Evolutionary conservation across 441 rosid genomes (phyloP), one percentile per base, ranked within the genome.

Genomic region (Bruguiera hainesii): DNA sequence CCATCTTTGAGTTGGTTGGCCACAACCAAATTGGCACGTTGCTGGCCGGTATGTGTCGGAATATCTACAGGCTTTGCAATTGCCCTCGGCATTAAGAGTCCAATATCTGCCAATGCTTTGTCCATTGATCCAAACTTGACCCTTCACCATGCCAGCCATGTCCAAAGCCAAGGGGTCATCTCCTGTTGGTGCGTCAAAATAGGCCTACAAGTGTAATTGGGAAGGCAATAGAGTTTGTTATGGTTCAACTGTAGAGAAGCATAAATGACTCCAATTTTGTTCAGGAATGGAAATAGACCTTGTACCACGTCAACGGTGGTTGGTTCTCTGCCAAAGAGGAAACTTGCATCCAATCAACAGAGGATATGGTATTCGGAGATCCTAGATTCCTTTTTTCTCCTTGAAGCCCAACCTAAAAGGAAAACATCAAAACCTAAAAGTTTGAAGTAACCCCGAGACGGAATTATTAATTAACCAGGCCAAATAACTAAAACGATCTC

Each of bases 131-230:
- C 97, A 93, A 42, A 87, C 81, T 78, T 90, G 96, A 31, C 97
- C 97, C 73, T 93, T 89, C 53, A 87, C 97, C 97, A 90, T 89
- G n/a, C 91, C 86, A 56, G 81, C 80, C 91, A 89, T 84, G 81
- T 87, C 97, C 66, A 87, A 81, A 53, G 91, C 98, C 69, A 84
- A 70, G 1, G 97, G 98, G 64, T 88, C 98, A 8, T 85, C 82
- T 51, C 98, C 99, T 66, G 82, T 80, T 19, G 97, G 96, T 65
- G 94, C 81, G 77, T 87, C 82, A 70, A 94, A 91, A 66, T 74
- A 81, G 25, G 93, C 79, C 99, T 91, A 78, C 50, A 68, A 55
- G 51, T 42, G 1, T 8, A 35, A 69, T 55, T 26, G 71, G 56
- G 31, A 28, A 30, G 64, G 53, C 7, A 28, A 26, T 64, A 7